Evolutionary conservation across 257 asterid genomes (phyloP).

Genomic region (Plantago elongata): DNA sequence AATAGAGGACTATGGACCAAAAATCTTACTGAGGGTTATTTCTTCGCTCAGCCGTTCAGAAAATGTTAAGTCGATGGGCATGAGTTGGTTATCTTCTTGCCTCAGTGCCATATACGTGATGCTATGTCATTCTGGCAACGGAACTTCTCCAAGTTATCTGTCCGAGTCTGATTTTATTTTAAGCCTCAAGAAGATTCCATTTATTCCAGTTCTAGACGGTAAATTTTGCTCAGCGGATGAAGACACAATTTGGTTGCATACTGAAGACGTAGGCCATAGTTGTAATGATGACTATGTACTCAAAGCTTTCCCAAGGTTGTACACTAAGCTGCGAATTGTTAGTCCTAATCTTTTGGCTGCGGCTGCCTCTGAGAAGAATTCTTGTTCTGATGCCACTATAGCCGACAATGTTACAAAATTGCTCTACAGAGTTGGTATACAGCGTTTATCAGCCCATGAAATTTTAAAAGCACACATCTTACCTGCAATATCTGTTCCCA

Average conservation of each 20-base stretch:
- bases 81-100: conserved; percentile 75
- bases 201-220: conserved; percentile 86
- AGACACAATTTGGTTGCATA: conserved; percentile 77
- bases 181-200: conserved; percentile 54
- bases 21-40: conserved; percentile 46
- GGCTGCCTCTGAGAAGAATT: conserved; percentile 41
- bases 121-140: conserved; percentile 34
- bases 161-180: conserved; percentile 46
- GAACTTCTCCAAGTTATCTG: conserved; percentile 32
- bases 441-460: conserved; percentile 82
- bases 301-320: conserved; percentile 62
- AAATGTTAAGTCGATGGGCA: conserved; percentile 61
- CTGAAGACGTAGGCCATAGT: conserved; percentile 40
- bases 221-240: conserved; percentile 59
- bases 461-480: conserved; percentile 72
- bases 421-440: conserved; percentile 85
- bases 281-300: conserved; percentile 42
- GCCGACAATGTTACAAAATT: conserved; percentile 57
- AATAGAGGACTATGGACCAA: conserved; percentile 85
- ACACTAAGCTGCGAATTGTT: conserved; percentile 63
- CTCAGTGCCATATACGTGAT: conserved; percentile 55
- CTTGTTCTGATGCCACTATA: conserved; percentile 35
- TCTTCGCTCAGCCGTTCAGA: conserved; percentile 54
- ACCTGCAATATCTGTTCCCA: conserved; percentile 56
- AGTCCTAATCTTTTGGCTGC: conserved; percentile 63